A percentile compares a stretch with the other conserved stretches of the same genome.
Conservation (phyloP, 2,329 filamentous ascomycete genomes). For the Zalaria sp. region DNA sequence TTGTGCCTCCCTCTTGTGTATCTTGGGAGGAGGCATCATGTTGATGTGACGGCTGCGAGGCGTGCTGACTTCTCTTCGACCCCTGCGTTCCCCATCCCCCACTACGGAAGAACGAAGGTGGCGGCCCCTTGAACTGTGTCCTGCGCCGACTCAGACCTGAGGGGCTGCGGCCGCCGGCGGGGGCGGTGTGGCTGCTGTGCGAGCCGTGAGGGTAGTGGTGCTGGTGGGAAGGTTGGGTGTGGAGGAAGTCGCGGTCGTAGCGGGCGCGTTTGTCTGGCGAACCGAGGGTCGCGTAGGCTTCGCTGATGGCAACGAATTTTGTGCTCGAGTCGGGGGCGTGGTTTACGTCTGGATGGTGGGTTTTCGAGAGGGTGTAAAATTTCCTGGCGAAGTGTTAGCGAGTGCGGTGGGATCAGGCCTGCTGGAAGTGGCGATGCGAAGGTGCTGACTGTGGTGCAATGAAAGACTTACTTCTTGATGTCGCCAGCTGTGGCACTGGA, state of each 20-base stretch:
- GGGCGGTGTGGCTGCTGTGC: slow-evolving; percentile 35
- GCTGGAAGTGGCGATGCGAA: background rate
- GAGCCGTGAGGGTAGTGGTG: slow-evolving; percentile 38
- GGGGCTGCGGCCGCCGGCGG: slow-evolving; percentile 61
- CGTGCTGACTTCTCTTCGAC: slow-evolving; percentile 40
- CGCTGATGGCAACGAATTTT: slow-evolving; percentile 70
- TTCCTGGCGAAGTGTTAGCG: slow-evolving; percentile 15
- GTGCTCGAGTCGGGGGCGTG: slow-evolving; percentile 55
- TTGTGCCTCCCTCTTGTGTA: slow-evolving; percentile 2
- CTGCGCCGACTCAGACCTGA: slow-evolving; percentile 68
- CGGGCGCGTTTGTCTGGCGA: slow-evolving; percentile 57
- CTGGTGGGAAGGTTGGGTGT: slow-evolving; percentile 16
- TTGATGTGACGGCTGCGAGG: slow-evolving; percentile 16
- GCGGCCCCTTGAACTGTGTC: slow-evolving; percentile 67
- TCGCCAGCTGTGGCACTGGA: slow-evolving; percentile 56
- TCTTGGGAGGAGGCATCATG: slow-evolving; percentile 9
- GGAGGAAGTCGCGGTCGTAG: slow-evolving; percentile 63
- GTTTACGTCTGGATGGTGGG: slow-evolving; percentile 87
- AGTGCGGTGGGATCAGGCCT: background rate
- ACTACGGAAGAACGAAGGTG: slow-evolving; percentile 73
- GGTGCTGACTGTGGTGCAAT: background rate
- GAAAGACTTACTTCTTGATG: slow-evolving; percentile 59
- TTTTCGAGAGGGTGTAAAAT: slow-evolving; percentile 86
- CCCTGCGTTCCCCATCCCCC: slow-evolving; percentile 61
- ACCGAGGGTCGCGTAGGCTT: slow-evolving; percentile 68